Percentiles rank a stretch among this genome's conserved stretches.
phyloP scores from a whole-genome alignment of 1,139 yeast genomes.

The Hansenula lynferdii region DNA sequence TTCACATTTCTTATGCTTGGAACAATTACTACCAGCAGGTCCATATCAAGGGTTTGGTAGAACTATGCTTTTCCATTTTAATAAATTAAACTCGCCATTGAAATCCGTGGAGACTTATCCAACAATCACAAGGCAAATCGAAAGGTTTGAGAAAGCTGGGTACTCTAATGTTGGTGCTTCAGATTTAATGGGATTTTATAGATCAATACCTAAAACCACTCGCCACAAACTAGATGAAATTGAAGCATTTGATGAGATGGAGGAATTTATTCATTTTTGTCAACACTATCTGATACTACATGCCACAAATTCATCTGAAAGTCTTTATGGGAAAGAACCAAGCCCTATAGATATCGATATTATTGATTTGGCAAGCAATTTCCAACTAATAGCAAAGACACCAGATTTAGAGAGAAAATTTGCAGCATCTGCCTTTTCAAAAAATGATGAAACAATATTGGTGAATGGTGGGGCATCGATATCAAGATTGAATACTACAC shows the following conservation, averaged over 20 bases:
- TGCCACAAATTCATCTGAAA: slow-evolving; percentile 40
- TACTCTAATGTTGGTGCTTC: slow-evolving; percentile 46
- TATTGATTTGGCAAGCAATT: slow-evolving; percentile 2
- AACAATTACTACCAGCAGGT: slow-evolving; percentile 69
- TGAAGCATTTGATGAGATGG: slow-evolving; percentile 82
- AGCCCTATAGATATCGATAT: background rate
- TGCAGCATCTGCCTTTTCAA: slow-evolving; percentile 35
- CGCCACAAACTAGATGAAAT: slow-evolving; percentile 41
- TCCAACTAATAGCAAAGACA: slow-evolving; percentile 8
- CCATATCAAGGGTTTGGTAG: slow-evolving; percentile 61
- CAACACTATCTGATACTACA: slow-evolving; percentile 73
- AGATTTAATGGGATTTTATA: slow-evolving; percentile 60
- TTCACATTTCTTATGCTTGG: slow-evolving; percentile 63
- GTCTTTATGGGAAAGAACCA: background rate
- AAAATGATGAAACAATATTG: slow-evolving; percentile 25
- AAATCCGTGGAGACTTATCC: slow-evolving; percentile 61
- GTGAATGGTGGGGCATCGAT: slow-evolving; percentile 56
- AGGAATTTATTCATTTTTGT: slow-evolving; percentile 71
- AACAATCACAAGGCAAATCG: slow-evolving; percentile 40
- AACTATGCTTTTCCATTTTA: slow-evolving; percentile 72
- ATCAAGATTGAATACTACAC: slow-evolving; percentile 30
- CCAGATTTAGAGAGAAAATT: slow-evolving; percentile 39
- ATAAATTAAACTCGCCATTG: slow-evolving; percentile 62
- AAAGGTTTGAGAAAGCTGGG: slow-evolving; percentile 44
- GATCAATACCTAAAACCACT: slow-evolving; percentile 30